These are phyloP conservation scores for Fusarium sp. DNA, from an alignment of 2,329 filamentous ascomycete species.

Conservation along the genomic window DNA sequence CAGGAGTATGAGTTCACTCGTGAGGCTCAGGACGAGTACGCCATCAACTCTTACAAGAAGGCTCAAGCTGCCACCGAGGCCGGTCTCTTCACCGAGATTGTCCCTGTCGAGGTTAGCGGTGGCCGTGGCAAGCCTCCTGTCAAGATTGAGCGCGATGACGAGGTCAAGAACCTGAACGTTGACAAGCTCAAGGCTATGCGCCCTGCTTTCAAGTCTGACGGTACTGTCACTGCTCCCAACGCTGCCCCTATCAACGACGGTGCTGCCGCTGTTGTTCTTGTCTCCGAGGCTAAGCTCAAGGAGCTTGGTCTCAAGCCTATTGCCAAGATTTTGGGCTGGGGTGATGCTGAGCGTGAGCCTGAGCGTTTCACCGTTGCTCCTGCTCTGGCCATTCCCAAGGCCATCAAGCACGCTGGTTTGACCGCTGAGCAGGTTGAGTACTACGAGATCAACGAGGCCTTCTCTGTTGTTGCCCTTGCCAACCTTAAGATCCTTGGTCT, in stretches of 20 bases:
- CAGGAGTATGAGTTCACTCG: constrained; percentile 85
- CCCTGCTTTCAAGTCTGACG: constrained; percentile 85
- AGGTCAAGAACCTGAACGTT: constrained; percentile 93
- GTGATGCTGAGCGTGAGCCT: constrained; percentile 90
- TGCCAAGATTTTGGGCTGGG: constrained; percentile 98
- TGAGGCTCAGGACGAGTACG: constrained; percentile 94
- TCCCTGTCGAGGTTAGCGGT: constrained; percentile 88
- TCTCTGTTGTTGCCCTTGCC: constrained; percentile 94
- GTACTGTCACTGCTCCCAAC: constrained; percentile 96
- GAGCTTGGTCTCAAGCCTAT: constrained; percentile 91
- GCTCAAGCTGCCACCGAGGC: constrained; percentile 87
- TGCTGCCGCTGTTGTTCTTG: constrained; percentile 90
- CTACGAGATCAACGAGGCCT: constrained; percentile 99
- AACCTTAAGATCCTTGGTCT: constrained; percentile 94
- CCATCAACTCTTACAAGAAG: constrained; percentile 94
- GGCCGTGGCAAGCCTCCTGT: constrained; percentile 91
- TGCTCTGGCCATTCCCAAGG: constrained; percentile 95
- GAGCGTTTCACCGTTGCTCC: constrained; percentile 97
- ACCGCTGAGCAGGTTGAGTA: constrained; percentile 84
- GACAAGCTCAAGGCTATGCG: constrained; percentile 89
- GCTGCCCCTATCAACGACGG: constrained; percentile 97
- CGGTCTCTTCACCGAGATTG: constrained; percentile 91
- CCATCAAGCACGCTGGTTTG: constrained; percentile 92
- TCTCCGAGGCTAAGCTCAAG: constrained; percentile 94
- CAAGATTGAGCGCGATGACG: constrained; percentile 88